Evolutionary conservation across 2,329 filamentous ascomycete species (phyloP), one percentile per base, ranked within the genome.

Genomic region (Verticillium nonalfalfae): DNA sequence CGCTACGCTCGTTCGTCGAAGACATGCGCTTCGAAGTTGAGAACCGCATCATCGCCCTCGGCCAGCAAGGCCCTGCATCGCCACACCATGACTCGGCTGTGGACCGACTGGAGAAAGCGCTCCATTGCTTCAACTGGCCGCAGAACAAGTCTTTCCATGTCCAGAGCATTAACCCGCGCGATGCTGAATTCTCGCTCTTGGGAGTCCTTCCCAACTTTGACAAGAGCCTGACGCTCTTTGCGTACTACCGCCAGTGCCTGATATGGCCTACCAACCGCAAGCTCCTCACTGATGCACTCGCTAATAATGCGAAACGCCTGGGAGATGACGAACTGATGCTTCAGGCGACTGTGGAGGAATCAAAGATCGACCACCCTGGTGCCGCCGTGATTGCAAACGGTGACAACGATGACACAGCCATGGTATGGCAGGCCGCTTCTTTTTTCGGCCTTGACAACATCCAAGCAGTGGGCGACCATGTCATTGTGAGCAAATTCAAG

Each of bases 21-120:
- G 80, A 84, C 63, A 73, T 82, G 33, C 75, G 79, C 61, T 75
- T 74, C 45, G 81, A 84, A 64, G 71, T 82, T 1, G 78, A 83
- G 66, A 80, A 68, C 59, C 72, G 74, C 59, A 79, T 73, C 64
- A 65, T 65, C 39, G 61, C 62, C n/a, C 67, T 66, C 52, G 59
- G 67, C 72, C 71, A 39, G 13, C 21, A 58, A 58, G 26, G 38
- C 33, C 38, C 56, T n/a, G n/a, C 56, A 14, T 39, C 34, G 34
- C 21, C 33, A 3, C 56, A 39, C 4, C 26, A 56, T 14, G 26
- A 56, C 26, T 18, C 31, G n/a, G 60, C 57, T 3, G 59, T 50
- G 14, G 60, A 57, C 34, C 60, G 62, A 15, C 21, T 65, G 11
- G 55, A 38, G 7, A 63, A 59, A 26, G 61, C 60, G 21, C 60